Evolutionary conservation across 2,329 filamentous ascomycete genomes (phyloP), one percentile per base, ranked within the genome.

Genomic region (Fusarium longipes): DNA sequence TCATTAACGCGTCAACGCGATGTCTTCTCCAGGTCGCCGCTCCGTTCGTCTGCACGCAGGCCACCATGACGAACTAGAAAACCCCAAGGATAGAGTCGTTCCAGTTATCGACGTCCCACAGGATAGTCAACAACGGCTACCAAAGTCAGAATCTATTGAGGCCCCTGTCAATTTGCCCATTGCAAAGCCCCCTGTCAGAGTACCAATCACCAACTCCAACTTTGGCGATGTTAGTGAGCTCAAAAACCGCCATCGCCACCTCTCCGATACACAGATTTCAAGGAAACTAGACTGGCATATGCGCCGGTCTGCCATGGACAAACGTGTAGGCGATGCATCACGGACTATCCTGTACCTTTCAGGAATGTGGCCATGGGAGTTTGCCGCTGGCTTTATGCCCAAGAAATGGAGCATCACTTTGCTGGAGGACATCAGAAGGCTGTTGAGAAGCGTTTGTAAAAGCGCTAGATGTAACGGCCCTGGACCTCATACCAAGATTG

Each of bases 311-410:
- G 24, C 35, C 3, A 47, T 36, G 22, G 58, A 35, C 0, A 62
- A 24, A 10, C 35, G 58, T 15, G 33, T 62, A 5, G 58, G 58
- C 15, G 10, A 55, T 27, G 57, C 57, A 4, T n/a, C 40, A 2
- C 30, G 57, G 0, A 8, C 47, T 4, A 12, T 62, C 5, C n/a
- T 36, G 5, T 8, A 1, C 12, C 29, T 62, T 1, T 33, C 58
- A 1, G 40, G 25, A 4, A 40, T 47, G 24, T 62, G 57, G 58
- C 58, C 58, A 5, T 62, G 48, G 57, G 40, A 62, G 17, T 42
- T 56, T 4, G 17, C 27, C 6, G n/a, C 20, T 8, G 48, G n/a
- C 2, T 62, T 62, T 6, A 0, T 1, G 0, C 57, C 57, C 0
- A n/a, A 18, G 17, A 62, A 7, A 20, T 62, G 57, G 57, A 6